phyloP scores from a whole-genome alignment of 495 filamentous ascomycete genomes.

The Neurospora discreta region DNA sequence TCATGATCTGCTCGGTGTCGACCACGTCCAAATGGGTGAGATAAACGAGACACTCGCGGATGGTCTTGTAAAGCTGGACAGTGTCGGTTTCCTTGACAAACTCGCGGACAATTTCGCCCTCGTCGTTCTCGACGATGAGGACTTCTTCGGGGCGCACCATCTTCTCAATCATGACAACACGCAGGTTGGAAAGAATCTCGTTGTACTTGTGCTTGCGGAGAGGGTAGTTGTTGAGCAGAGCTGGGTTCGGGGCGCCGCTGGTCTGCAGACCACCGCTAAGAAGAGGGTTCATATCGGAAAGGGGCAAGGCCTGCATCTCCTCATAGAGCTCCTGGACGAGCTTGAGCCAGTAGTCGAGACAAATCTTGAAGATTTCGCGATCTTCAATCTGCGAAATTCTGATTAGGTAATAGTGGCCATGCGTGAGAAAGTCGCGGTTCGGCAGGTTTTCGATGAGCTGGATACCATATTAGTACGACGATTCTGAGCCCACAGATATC shows the following conservation, averaged over 20 bases:
- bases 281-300: slow-evolving; percentile 83
- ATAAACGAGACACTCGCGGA: slow-evolving; percentile 93
- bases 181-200: slow-evolving; percentile 83
- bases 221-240: slow-evolving; percentile 71
- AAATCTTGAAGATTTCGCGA: slow-evolving; percentile 98
- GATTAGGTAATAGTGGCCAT: slow-evolving; percentile 96
- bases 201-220: slow-evolving; percentile 95
- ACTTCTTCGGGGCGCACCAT: slow-evolving; percentile 99
- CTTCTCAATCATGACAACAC: slow-evolving; percentile 98
- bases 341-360: slow-evolving; percentile 97
- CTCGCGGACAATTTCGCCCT: slow-evolving; percentile 96
- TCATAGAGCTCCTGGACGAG: slow-evolving; percentile 97
- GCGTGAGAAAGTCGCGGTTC: slow-evolving; percentile 85
- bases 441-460: slow-evolving; percentile 92
- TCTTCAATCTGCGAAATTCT: slow-evolving; percentile 97
- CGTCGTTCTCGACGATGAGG: slow-evolving; percentile 97
- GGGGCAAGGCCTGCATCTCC: slow-evolving; percentile 91
- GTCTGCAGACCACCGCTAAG: slow-evolving; percentile 60
- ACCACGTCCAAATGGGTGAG: slow-evolving; percentile 95
- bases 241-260: slow-evolving; percentile 71
- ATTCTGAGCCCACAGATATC: not conserved
- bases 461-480: slow-evolving; percentile 13
- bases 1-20: slow-evolving; percentile 98
- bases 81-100: slow-evolving; percentile 99
- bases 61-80: slow-evolving; percentile 98